Conservation (phyloP, 1,284 basidiomycete genomes). For the Ceratobasidium sp. region DNA sequence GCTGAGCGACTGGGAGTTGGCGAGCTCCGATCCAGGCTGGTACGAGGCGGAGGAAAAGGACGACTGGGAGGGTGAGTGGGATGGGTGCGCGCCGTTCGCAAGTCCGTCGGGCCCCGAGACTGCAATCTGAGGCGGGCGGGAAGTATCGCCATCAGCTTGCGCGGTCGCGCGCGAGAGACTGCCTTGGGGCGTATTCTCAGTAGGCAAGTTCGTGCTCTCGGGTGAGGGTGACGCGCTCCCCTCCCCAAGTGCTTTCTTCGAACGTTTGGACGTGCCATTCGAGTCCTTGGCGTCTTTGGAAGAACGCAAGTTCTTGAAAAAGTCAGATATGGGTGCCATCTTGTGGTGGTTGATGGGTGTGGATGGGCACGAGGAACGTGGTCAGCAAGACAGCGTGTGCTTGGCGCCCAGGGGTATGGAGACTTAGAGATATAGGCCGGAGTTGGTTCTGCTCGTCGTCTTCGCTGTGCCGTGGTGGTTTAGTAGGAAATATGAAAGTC, state of each 20-base stretch:
- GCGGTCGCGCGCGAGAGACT: slow-evolving; percentile 28
- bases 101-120: slow-evolving; percentile 23
- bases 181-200: slow-evolving; percentile 36
- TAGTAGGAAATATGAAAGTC: slow-evolving; percentile 11
- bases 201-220: slow-evolving; percentile 14
- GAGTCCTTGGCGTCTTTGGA: slow-evolving; percentile 45
- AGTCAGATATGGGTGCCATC: slow-evolving; percentile 49
- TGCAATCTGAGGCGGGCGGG: slow-evolving; percentile 24
- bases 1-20: slow-evolving; percentile 1
- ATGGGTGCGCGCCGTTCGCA: slow-evolving; percentile 17
- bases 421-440: slow-evolving; percentile 52
- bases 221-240: slow-evolving; percentile 36
- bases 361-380: slow-evolving; percentile 27
- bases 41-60: slow-evolving; percentile 40
- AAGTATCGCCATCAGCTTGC: slow-evolving; percentile 22
- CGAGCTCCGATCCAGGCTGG: slow-evolving; percentile 15
- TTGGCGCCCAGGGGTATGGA: slow-evolving; percentile 65
- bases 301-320: slow-evolving; percentile 47
- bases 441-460: slow-evolving; percentile 18
- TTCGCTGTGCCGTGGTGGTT: not conserved
- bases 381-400: slow-evolving; percentile 20
- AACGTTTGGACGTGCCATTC: slow-evolving; percentile 46
- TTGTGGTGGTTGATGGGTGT: slow-evolving; percentile 20
- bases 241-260: slow-evolving; percentile 29
- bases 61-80: slow-evolving; percentile 38